Base-by-base conservation (phyloP, 2,329 filamentous ascomycete genomes). In the Calcarisporium arbuscula region DNA sequence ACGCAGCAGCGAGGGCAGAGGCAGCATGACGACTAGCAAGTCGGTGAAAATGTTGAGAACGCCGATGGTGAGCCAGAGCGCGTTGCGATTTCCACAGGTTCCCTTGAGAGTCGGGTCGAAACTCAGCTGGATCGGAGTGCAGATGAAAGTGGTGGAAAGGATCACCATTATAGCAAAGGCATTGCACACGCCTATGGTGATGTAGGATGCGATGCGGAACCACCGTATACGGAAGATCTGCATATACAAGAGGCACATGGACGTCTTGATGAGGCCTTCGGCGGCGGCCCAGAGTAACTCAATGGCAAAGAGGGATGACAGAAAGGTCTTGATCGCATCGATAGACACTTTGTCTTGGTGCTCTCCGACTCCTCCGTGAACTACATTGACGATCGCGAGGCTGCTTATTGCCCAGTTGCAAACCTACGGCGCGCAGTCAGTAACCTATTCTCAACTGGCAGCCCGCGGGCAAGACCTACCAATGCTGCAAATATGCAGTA, bases 61-160 rank as follows among this genome's bases (percentile, higher is more conserved):
- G 4, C 56, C 54, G 17, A 47, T 39, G 11, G 49, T 41, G 39
- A 50, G 57, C 5, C 47, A 51, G 18, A 48, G 25, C 8, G 48
- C 46, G 28, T 51, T 30, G 28, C 28, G 45, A 44, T 54, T 50
- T 19, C 53, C 53, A 35, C 52, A 62, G 8, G 46, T 42, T n/a
- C 59, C 52, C 16, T 48, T 52, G 8, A 45, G 47, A 23, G 56
- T 53, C 12, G 43, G 51, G 35, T 61, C 42, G 58, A 60, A 63
- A 28, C 50, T 56, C 33, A 52, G 53, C 6, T 50, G 47, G 19
- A 63, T 45, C 2, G 60, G 60, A 12, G 36, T 47, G 40, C 59
- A 64, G 31, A 61, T 55, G 26, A 62, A 45, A 38, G 28, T 30
- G 14, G 28, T 30, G 28, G 28, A 30, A 12, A 30, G 28, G 28